Evolutionary conservation across 2,329 filamentous ascomycete genomes (phyloP).

Genomic region (Sporothrix pseudoabietina): DNA sequence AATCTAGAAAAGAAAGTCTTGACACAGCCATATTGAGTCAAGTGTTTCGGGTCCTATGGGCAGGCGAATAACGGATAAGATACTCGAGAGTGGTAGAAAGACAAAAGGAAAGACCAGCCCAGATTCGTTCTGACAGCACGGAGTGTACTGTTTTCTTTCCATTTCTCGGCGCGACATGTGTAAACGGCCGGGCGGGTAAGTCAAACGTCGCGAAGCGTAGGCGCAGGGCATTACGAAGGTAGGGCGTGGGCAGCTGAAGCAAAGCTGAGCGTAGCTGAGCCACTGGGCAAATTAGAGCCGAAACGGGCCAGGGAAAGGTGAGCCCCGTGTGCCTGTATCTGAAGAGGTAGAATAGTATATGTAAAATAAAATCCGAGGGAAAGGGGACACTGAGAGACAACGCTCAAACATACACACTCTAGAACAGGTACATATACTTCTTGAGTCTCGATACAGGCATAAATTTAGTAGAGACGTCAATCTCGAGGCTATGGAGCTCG

Average conservation of each 20-base stretch:
- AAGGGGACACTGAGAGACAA: not conserved
- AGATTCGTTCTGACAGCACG: not conserved
- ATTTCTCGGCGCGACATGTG: constrained; percentile 1
- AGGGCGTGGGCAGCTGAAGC: not conserved
- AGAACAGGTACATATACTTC: no score
- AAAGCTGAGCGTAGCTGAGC: constrained; percentile 2
- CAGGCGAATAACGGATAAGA: not conserved
- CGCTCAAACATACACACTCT: not conserved
- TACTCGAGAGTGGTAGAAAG: not conserved
- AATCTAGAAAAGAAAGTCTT: not conserved
- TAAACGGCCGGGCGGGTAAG: constrained; percentile 19
- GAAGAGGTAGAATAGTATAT: not conserved
- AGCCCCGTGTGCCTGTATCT: not conserved
- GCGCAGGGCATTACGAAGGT: not conserved
- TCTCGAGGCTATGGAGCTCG: no score
- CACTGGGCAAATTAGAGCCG: not conserved
- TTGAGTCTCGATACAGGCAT: no score
- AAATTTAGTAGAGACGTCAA: no score
- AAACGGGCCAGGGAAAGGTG: constrained; percentile 16
- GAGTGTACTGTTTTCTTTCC: not conserved
- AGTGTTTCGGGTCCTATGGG: not conserved
- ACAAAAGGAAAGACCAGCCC: constrained; percentile 1
- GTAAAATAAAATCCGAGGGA: constrained; percentile 4
- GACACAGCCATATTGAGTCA: not conserved
- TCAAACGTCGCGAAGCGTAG: not conserved